Conservation (phyloP, 1,139 yeast genomes). For the Saccharomycopsis phalli region DNA sequence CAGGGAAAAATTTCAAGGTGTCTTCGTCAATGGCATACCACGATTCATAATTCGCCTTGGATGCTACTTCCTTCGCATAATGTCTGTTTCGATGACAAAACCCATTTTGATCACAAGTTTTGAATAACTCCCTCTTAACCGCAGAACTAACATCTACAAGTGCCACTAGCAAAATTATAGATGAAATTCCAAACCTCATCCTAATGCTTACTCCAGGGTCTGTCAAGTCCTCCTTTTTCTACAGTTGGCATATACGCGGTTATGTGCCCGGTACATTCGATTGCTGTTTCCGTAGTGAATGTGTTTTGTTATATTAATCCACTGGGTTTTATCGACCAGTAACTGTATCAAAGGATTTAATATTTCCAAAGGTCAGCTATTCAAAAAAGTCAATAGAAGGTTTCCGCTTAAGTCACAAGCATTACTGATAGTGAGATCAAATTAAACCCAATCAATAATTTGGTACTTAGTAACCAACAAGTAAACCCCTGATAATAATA, state of each 20-base stretch:
- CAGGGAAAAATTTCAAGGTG: slow-evolving; percentile 30
- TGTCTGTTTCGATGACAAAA: slow-evolving; percentile 78
- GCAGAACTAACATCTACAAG: slow-evolving; percentile 26
- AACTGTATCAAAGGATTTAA: no score
- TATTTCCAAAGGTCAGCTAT: no score
- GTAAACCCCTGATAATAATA: no score
- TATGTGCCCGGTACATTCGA: background rate
- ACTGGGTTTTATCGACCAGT: background rate
- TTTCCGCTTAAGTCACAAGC: background rate
- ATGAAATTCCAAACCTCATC: slow-evolving; percentile 3
- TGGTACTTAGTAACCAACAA: no score
- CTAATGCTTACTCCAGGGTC: background rate
- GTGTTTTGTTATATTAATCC: background rate
- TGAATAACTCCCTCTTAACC: slow-evolving; percentile 66
- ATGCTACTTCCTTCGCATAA: slow-evolving; percentile 45
- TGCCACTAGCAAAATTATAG: background rate
- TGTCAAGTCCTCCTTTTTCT: slow-evolving; percentile 3
- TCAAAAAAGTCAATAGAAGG: no score
- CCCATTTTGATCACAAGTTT: slow-evolving; percentile 73
- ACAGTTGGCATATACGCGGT: slow-evolving; percentile 1
- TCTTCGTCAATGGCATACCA: slow-evolving; percentile 47
- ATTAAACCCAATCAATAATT: no score
- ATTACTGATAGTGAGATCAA: no score
- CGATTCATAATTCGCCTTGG: slow-evolving; percentile 29
- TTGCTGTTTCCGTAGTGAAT: background rate